Conservation (phyloP, 2,329 filamentous ascomycete species). For the Penicillium sp. region DNA sequence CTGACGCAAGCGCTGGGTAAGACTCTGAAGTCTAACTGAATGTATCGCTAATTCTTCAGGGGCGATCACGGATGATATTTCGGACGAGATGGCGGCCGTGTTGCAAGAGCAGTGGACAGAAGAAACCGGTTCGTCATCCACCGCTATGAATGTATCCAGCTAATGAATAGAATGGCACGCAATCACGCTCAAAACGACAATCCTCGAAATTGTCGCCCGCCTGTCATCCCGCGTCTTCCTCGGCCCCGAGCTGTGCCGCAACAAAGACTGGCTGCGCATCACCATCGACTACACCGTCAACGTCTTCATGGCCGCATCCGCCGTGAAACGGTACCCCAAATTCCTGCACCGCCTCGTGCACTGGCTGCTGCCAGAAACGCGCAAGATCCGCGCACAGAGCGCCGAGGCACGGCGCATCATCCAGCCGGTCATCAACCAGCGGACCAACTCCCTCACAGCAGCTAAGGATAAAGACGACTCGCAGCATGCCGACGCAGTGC, state of each 20-base stretch:
- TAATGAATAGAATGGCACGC: constrained; percentile 12
- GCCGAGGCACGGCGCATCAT: constrained; percentile 33
- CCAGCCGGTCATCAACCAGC: constrained; percentile 15
- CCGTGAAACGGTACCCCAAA: constrained; percentile 38
- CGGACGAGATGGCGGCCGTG: constrained; percentile 6
- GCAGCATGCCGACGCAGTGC: constrained; percentile 15
- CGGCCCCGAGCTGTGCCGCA: constrained; percentile 17
- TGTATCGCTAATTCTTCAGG: neutral
- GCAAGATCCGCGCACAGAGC: constrained; percentile 30
- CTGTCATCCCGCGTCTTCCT: constrained; percentile 16
- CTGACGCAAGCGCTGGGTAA: constrained; percentile 10
- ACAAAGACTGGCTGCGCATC: constrained; percentile 14
- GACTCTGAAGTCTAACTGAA: neutral
- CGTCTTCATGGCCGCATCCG: constrained; percentile 16
- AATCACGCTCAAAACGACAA: constrained; percentile 5
- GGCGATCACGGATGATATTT: constrained; percentile 6
- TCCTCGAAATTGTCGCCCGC: constrained; percentile 14
- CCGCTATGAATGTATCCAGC: neutral
- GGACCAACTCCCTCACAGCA: neutral
- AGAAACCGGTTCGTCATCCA: neutral
- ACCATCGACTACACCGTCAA: constrained; percentile 15
- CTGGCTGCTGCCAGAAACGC: constrained; percentile 37
- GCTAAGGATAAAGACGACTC: neutral
- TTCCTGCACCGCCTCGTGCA: constrained; percentile 37
- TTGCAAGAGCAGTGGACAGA: constrained; percentile 8